Evolutionary conservation across 768 basidiomycete genomes (phyloP), one percentile per base, ranked within the genome.

Genomic region (Leucosporidium yakuticum): DNA sequence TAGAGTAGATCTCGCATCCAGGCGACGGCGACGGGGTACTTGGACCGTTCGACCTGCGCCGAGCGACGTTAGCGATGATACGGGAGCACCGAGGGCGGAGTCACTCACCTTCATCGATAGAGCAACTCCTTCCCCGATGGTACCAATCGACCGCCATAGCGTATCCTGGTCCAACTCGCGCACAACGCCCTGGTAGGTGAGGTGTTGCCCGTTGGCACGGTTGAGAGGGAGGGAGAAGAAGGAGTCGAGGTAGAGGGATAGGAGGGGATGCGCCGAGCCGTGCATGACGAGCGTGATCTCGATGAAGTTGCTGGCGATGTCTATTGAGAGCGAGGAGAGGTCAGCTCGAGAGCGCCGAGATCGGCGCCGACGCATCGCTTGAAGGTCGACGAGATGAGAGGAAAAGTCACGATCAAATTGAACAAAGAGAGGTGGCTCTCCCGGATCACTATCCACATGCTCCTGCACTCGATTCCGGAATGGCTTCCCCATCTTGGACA

Each of bases 1-100:
- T 87, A 90, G n/a, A 94, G 79, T 29, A 95, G 80, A 77, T 94
- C 90, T 64, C 84, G 85, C 61, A 95, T 78, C 95, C 95, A 99
- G 1, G 85, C 82, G 60, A 99, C 81, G 2, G 91, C 91, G 11
- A 82, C 82, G 65, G 88, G 88, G 74, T 97, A 99, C 65, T 85
- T 83, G 12, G 83, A 81, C 63, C 81, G 84, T 79, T 95, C 90
- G 8, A 97, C 95, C 78, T 89, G 89, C n/a, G 19, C n/a, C n/a
- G n/a, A n/a, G n/a, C n/a, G n/a, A n/a, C n/a, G n/a, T n/a, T n/a
- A n/a, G n/a, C n/a, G n/a, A n/a, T n/a, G n/a, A n/a, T n/a, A n/a
- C n/a, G n/a, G n/a, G n/a, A n/a, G n/a, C n/a, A n/a, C n/a, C n/a
- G n/a, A n/a, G n/a, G n/a, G n/a, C n/a, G n/a, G n/a, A n/a, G n/a